Evolutionary conservation across 805 yeast species (phyloP).

Genomic region (Candida oleophila): DNA sequence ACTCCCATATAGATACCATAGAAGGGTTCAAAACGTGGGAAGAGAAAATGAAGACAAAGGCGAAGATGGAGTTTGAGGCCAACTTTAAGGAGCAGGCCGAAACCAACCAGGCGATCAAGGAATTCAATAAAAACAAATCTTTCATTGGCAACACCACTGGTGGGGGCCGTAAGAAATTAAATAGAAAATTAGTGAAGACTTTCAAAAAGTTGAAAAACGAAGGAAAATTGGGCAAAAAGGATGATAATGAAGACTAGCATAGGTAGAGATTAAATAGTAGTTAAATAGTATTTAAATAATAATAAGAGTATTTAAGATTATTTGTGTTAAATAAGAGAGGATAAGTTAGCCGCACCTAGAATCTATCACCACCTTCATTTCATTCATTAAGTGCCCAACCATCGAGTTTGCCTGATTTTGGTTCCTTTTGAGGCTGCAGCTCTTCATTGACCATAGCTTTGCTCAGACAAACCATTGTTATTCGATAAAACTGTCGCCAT

Average conservation of each 20-base stretch:
- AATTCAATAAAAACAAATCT: constrained; percentile 18
- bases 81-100: constrained; percentile 20
- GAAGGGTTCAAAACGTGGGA: constrained; percentile 39
- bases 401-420: no score
- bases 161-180: constrained; percentile 32
- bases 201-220: constrained; percentile 30
- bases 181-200: constrained; percentile 32
- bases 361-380: no score
- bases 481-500: no score
- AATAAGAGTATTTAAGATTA: no score
- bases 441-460: no score
- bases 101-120: constrained; percentile 15
- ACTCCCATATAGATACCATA: constrained; percentile 13
- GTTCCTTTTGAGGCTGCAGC: no score
- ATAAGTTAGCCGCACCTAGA: no score
- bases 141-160: constrained; percentile 9
- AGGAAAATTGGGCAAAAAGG: constrained; percentile 17
- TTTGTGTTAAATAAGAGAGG: background rate
- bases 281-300: background rate
- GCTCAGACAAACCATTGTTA: no score
- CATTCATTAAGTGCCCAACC: no score
- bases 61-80: constrained; percentile 13
- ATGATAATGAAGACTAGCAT: constrained; percentile 8
- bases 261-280: background rate
- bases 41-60: constrained; percentile 17